Base-by-base conservation (phyloP, 139 green algal species). In the Tetradesmus lagerheimii region DNA sequence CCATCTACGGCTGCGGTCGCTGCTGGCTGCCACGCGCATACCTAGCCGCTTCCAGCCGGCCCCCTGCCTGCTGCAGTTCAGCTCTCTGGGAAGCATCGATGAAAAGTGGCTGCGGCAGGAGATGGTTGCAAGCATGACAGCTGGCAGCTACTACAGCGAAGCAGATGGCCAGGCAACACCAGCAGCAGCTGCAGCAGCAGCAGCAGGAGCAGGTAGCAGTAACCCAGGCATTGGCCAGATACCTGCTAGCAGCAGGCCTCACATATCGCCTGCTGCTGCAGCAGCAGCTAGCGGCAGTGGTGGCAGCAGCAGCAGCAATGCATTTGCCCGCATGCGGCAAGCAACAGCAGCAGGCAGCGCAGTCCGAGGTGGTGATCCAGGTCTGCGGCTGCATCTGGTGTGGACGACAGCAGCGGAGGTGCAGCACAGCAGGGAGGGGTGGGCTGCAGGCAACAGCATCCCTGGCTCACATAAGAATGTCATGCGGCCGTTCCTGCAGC, bases 41-140 rank as follows among this genome's bases (percentile, higher is more conserved):
- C 39, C 62, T 16, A 3, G 35, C 0, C 4, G n/a, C 14, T 89
- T 85, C 31, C 64, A 64, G 37, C 47, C 25, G 0, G 86, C 93
- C 3, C 92, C 93, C 0, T 31, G 97, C 16, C 62, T 95, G 0
- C 91, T 92, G 12, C 96, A 98, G 90, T 98, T 92, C 93, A 95
- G 89, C 53, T 96, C 91, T 38, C 84, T 98, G 75, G 96, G 96
- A 2, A 93, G 79, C 53, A 57, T 98, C 38, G 89, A 93, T 38
- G 86, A 94, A 43, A 90, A 82, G 0, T 98, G 95, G 96, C 80
- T 98, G 31, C 27, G 64, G 38, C 77, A 92, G 20, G 93, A 97
- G 90, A 94, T 98, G n/a, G 75, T 85, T 0, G 82, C 38, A 18
- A 95, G 89, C 80, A 78, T 97, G 41, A 89, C 86, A 31, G 92